Evolutionary conservation across 2,329 filamentous ascomycete species (phyloP).

Genomic region (Xylaria polymorpha): DNA sequence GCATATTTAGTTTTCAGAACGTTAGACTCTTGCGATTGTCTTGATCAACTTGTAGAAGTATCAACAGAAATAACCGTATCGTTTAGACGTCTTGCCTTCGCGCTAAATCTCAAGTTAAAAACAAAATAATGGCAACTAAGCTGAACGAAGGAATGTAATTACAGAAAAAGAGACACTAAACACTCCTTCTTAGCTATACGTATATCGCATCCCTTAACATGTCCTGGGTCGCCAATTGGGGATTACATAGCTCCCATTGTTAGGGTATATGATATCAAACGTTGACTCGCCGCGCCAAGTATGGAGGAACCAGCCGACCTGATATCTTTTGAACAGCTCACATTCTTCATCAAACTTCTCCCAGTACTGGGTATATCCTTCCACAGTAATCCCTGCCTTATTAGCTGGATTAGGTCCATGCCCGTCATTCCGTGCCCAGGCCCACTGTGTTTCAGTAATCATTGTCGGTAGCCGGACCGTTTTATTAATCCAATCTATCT

Average conservation of each 20-base stretch:
- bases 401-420: not conserved
- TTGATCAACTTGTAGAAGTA: no score
- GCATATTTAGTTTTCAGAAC: no score
- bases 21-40: no score
- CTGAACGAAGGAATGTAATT: not conserved
- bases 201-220: not conserved
- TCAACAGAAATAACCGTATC: no score
- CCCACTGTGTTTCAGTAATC: constrained; percentile 21
- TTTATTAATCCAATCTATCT: constrained; percentile 19
- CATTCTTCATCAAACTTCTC: constrained; percentile 21
- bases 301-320: constrained; percentile 33
- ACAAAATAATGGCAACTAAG: not conserved
- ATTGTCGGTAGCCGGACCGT: constrained; percentile 5
- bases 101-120: not conserved
- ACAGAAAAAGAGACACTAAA: not conserved
- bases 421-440: constrained; percentile 2
- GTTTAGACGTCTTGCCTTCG: not conserved
- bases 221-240: not conserved
- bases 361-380: constrained; percentile 23
- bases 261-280: constrained; percentile 28
- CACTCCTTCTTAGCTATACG: not conserved
- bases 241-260: constrained; percentile 29
- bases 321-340: constrained; percentile 22
- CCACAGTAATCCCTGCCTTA: not conserved
- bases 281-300: constrained; percentile 33